Conservation (phyloP, 2,329 filamentous ascomycete genomes). For the Diaporthe sp. region DNA sequence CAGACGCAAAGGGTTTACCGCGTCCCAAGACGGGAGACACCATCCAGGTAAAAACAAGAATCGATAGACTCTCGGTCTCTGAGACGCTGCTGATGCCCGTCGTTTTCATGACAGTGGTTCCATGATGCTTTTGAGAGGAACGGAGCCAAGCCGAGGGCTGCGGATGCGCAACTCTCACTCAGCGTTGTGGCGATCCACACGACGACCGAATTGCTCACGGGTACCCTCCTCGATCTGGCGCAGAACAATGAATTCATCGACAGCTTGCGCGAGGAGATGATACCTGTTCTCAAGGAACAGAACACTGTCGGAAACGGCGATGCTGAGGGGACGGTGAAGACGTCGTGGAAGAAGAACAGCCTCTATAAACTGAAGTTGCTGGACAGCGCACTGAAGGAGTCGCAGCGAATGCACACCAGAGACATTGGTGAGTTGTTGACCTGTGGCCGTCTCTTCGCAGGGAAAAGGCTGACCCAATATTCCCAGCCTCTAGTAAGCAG, state of each 20-base stretch:
- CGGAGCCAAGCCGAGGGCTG: constrained; percentile 45
- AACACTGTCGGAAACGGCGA: neutral
- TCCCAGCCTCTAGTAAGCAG: constrained; percentile 32
- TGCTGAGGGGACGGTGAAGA: neutral
- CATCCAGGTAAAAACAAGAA: constrained; percentile 2
- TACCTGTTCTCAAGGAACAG: constrained; percentile 40
- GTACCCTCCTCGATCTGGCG: constrained; percentile 52
- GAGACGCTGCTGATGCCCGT: neutral
- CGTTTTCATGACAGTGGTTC: constrained; percentile 50
- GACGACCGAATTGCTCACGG: constrained; percentile 48
- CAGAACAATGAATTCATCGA: constrained; percentile 51
- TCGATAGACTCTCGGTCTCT: no score
- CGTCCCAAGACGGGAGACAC: constrained; percentile 23
- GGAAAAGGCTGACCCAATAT: neutral
- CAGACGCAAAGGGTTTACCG: constrained; percentile 36
- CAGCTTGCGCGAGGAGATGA: constrained; percentile 54
- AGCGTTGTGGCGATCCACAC: constrained; percentile 54
- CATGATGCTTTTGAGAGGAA: constrained; percentile 46
- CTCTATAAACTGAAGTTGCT: constrained; percentile 52
- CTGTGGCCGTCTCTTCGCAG: no score
- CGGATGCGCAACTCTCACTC: constrained; percentile 48
- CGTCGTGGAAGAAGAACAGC: constrained; percentile 47
- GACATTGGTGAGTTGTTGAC: constrained; percentile 3
- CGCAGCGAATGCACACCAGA: constrained; percentile 41
- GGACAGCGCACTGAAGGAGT: constrained; percentile 55